Evolutionary conservation across 2,329 filamentous ascomycete species (phyloP), one percentile per base, ranked within the genome.

Genomic region (Paramyrothecium roridum): DNA sequence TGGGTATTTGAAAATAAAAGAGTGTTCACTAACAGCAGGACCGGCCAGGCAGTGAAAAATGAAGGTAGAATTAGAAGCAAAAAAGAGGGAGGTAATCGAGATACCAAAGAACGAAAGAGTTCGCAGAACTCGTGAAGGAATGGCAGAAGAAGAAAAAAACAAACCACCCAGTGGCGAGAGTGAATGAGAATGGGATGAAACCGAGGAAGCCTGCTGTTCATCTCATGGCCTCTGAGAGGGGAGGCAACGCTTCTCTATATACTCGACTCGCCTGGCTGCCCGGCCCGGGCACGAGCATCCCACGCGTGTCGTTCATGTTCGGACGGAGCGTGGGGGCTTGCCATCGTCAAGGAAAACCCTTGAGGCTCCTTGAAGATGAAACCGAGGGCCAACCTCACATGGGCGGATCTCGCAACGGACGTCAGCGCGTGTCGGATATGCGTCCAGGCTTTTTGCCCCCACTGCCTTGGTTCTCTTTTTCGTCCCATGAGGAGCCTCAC

Each of bases 11-110:
- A 37, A 48, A 33, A 54, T n/a, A 57, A 40, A 47, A 37, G 19
- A 45, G 12, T 16, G 37, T 43, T 43, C 37, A 43, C 37, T 43
- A 43, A 43, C 37, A 51, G 22, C 20, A 21, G 3, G 48, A 50
- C 26, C 40, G 52, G 26, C 45, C 33, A 17, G 43, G 37, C 34
- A 56, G 50, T 50, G 45, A 47, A 30, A 40, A 50, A n/a, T n/a
- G 47, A 47, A 17, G 16, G 50, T 40, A 30, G 47, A 50, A 30
- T n/a, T 19, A 19, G 26, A 46, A 43, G 33, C 17, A 37, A 43
- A 50, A 46, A 16, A 47, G 55, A 56, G n/a, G 37, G 37, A 8
- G n/a, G n/a, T n/a, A n/a, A 43, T 43, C 37, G 12, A 43, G 37
- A 43, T 13, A 43, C 37, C 37, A 43, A 43, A 43, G 37, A 43